Percentiles rank a stretch among this genome's conserved stretches.
These are phyloP conservation scores for Lentinus brumalis DNA, from an alignment of 768 basidiomycete species.

Conservation along the genomic window DNA sequence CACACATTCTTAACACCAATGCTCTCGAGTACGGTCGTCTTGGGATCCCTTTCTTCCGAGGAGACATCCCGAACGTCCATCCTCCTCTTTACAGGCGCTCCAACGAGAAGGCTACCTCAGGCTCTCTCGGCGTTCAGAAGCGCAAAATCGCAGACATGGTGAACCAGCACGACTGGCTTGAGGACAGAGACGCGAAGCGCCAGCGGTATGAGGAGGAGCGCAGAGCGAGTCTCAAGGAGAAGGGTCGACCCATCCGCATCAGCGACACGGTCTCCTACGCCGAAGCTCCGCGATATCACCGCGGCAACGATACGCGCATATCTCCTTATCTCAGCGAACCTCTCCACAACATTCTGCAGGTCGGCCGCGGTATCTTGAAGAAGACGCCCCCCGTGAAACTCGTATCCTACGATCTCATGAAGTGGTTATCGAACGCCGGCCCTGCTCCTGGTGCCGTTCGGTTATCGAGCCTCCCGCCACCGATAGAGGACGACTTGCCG, in stretches of 20 bases:
- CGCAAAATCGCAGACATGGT: conserved; percentile 1
- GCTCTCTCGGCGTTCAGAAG: conserved; percentile 13
- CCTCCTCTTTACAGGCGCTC: conserved; percentile 11
- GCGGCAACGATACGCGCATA: background rate
- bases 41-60: conserved; percentile 14
- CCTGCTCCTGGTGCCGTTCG: background rate
- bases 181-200: conserved; percentile 4
- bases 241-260: conserved; percentile 6
- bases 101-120: background rate
- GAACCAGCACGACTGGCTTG: background rate
- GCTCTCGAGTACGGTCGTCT: conserved; percentile 1
- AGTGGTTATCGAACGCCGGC: background rate
- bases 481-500: background rate
- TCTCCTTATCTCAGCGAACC: too few relatives aligned
- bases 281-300: background rate
- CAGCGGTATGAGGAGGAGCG: conserved; percentile 10
- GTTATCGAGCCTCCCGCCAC: too few relatives aligned
- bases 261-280: conserved; percentile 4
- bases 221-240: conserved; percentile 3
- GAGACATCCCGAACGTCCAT: background rate
- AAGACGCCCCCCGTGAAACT: conserved; percentile 10
- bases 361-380: conserved; percentile 16
- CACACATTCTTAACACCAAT: conserved; percentile 22
- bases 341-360: too few relatives aligned
- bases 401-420: conserved; percentile 9